Evolutionary conservation across 2,329 filamentous ascomycete species (phyloP), one percentile per base, ranked within the genome.

Genomic region (Verticillium alfalfae): DNA sequence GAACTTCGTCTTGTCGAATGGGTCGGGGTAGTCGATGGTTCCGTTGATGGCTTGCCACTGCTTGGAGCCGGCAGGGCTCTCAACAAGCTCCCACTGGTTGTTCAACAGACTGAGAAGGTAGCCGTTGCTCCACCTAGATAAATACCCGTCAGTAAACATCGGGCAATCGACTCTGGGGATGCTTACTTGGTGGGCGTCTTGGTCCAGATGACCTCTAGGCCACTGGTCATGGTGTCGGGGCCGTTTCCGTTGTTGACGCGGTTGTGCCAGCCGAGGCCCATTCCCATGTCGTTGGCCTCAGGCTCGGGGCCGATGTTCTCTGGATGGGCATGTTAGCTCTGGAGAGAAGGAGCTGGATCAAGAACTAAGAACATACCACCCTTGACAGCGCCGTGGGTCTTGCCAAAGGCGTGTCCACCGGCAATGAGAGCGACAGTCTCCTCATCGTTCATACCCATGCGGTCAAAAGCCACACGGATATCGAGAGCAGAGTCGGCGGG

Each of bases 401-500:
- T 93, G 69, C 90, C 90, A 68, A 93, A 91, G 22, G 86, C 82
- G 79, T 93, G 90, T 39, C 90, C 90, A 70, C 90, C 90, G 49
- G 88, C 88, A 71, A 93, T 93, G 57, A 93, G 78, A 16, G 90
- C 90, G 60, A 91, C 90, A 0, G 90, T 93, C 80, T 93, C 90
- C 75, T 91, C 87, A 71, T 92, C 88, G 71, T 91, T 86, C 90
- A 93, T 93, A 64, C 87, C 90, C 90, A 93, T 93, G 72, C 89
- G 89, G 66, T 81, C 81, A 68, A 93, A 93, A 26, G 90, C 92
- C 62, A 80, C 82, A 65, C 89, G 88, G 71, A 93, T 93, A 69
- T 93, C 90, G 61, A 82, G 76, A 41, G 86, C 90, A 1, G 90
- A 82, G 16, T 87, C 87, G 49, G 88, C 73, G n/a, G 89, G 87